These are phyloP conservation scores for Linum usitatissimum DNA, from an alignment of 345 rosid species.

Conservation along the genomic window DNA sequence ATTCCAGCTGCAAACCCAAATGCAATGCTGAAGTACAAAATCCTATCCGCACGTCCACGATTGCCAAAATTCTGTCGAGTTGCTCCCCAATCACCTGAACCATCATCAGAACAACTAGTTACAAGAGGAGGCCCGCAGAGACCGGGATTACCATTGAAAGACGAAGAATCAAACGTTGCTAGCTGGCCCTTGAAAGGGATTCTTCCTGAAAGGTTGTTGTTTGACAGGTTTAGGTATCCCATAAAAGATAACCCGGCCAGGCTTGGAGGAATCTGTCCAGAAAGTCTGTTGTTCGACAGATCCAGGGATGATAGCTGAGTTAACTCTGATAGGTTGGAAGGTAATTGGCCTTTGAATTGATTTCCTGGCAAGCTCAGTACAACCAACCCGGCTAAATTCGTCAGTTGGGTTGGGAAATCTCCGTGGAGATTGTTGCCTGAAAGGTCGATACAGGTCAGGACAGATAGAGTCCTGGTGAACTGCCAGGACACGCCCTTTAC, in stretches of 20 bases:
- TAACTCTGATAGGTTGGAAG: constrained; percentile 20
- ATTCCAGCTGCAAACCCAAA: too few relatives aligned
- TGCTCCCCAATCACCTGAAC: too few relatives aligned
- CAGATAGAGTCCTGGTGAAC: constrained; percentile 9
- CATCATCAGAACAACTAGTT: too few relatives aligned
- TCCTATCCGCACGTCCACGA: too few relatives aligned
- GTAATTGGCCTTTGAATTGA: constrained; percentile 21
- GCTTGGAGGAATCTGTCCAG: constrained; percentile 38
- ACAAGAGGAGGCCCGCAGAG: constrained; percentile 20
- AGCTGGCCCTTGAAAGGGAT: constrained; percentile 27
- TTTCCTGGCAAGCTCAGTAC: constrained; percentile 24
- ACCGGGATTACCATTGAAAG: constrained; percentile 18
- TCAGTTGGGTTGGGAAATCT: constrained; percentile 18
- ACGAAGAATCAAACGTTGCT: constrained; percentile 12
- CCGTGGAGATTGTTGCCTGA: constrained; percentile 25
- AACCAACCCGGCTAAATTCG: constrained; percentile 14
- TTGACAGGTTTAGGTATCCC: constrained; percentile 30
- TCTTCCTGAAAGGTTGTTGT: constrained; percentile 35
- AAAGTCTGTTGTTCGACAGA: constrained; percentile 19
- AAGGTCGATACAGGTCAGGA: constrained; percentile 15
- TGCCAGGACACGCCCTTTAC: background rate
- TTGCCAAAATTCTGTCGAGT: too few relatives aligned
- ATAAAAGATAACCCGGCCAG: constrained; percentile 28
- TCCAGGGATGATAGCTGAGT: constrained; percentile 27
- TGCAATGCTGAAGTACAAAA: too few relatives aligned